Evolutionary conservation across 2,329 filamentous ascomycete genomes (phyloP).

Genomic region (Pseudogymnoascus pannorum): DNA sequence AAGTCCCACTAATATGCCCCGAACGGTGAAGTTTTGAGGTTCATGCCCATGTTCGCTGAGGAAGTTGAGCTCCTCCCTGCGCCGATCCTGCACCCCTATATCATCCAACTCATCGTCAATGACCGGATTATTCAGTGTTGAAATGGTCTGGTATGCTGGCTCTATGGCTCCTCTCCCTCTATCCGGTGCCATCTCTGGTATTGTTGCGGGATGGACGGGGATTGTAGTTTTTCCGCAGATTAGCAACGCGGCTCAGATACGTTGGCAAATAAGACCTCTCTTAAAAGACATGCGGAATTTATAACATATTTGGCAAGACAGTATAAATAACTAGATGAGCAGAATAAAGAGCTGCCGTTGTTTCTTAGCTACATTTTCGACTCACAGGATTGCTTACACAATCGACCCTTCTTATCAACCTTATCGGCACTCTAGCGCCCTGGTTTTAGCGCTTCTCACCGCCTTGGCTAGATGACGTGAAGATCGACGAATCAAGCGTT

Average conservation of each 20-base stretch:
- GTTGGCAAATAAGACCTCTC: neutral
- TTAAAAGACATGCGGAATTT: neutral
- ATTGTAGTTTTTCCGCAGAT: neutral
- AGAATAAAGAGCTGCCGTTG: neutral
- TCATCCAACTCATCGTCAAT: neutral
- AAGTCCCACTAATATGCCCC: slow-evolving; percentile 72
- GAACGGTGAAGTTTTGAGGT: slow-evolving; percentile 69
- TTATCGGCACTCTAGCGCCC: neutral
- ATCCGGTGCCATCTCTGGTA: neutral
- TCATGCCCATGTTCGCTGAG: slow-evolving; percentile 26
- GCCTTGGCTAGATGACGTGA: neutral
- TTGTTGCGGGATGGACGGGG: neutral
- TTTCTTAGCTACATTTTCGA: neutral
- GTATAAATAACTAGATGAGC: neutral
- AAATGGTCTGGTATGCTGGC: slow-evolving; percentile 8
- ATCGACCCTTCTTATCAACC: neutral
- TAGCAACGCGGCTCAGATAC: neutral
- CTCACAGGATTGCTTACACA: neutral
- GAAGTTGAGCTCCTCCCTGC: slow-evolving; percentile 24
- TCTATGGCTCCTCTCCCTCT: neutral
- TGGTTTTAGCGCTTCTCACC: neutral
- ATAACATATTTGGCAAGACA: neutral
- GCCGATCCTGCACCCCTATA: slow-evolving; percentile 15
- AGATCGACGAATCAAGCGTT: neutral
- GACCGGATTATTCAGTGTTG: neutral